Base-by-base conservation (phyloP, 2,329 filamentous ascomycete genomes). In the Exophiala bonariae region DNA sequence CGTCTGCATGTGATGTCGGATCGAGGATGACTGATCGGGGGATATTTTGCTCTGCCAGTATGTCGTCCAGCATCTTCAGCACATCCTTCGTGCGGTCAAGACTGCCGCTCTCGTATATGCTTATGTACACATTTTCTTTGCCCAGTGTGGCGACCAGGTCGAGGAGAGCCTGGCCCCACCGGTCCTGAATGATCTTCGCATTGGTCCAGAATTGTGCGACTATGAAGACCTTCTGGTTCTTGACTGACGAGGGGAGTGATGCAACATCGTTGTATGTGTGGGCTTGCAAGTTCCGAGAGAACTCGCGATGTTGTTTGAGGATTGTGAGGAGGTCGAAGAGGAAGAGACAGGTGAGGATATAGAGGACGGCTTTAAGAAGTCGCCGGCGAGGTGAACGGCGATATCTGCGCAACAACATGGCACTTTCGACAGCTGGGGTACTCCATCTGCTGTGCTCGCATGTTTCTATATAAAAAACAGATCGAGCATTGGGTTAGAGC, bases 201-300 rank as follows among this genome's bases (percentile, higher is more conserved):
- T 80, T 80, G 59, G 86, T 87, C 75, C 83, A 87, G 60, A 86
- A 83, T 61, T 85, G 80, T 51, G 79, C 80, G 3, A 83, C 80
- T 50, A 89, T 86, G 67, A 81, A 89, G 52, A 89, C 76, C 41
- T 58, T 59, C 41, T 58, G 54, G 42, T 56, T 47, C 41, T 49
- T 43, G 35, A 49, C 35, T 2, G 55, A 51, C 11, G 47, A 48
- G 3, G 58, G 59, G 11, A 54, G 50, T 16, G 53, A 31, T 18
- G 56, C 35, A 6, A 49, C 18, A 17, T 58, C 48, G 19, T 46
- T 46, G 26, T 56, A 54, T 7, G 51, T 56, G 26, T 56, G 52
- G 9, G 44, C 36, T 6, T 45, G 17, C 10, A 59, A 49, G 37
- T 50, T 59, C 17, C 45, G 35, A 9, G 48, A 48, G 47, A 59